Evolutionary conservation across 306 rosid genomes (phyloP).

Genomic region (Corylus avellana): DNA sequence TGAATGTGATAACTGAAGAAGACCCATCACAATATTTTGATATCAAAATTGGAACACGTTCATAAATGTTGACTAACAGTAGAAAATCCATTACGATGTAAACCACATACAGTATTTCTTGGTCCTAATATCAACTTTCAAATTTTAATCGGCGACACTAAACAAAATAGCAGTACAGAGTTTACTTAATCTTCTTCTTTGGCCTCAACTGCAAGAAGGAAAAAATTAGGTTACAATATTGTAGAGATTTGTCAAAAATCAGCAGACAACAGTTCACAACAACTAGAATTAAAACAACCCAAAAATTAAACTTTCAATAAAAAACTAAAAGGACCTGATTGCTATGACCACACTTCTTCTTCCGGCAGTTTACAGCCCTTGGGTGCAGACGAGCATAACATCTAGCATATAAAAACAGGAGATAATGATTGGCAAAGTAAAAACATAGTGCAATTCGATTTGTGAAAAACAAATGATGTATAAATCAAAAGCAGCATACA

Average conservation of each 20-base stretch:
- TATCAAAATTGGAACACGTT: neutral
- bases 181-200: conserved; percentile 82
- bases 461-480: neutral
- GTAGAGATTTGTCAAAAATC: neutral
- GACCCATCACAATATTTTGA: neutral
- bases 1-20: neutral
- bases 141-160: neutral
- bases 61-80: neutral
- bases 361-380: conserved; percentile 79
- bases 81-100: neutral
- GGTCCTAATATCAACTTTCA: neutral
- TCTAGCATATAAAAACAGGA: conserved; percentile 28
- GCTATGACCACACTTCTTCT: conserved; percentile 85
- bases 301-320: neutral
- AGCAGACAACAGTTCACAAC: neutral
- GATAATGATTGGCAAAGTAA: neutral
- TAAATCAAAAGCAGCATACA: neutral
- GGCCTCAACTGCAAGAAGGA: conserved; percentile 69
- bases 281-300: neutral
- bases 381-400: conserved; percentile 87
- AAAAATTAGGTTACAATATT: neutral
- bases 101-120: neutral
- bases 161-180: neutral
- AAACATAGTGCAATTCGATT: neutral
- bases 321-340: conserved; percentile 51